Conservation (phyloP, 2,329 filamentous ascomycete species). For the Nannizziopsis barbatae region DNA sequence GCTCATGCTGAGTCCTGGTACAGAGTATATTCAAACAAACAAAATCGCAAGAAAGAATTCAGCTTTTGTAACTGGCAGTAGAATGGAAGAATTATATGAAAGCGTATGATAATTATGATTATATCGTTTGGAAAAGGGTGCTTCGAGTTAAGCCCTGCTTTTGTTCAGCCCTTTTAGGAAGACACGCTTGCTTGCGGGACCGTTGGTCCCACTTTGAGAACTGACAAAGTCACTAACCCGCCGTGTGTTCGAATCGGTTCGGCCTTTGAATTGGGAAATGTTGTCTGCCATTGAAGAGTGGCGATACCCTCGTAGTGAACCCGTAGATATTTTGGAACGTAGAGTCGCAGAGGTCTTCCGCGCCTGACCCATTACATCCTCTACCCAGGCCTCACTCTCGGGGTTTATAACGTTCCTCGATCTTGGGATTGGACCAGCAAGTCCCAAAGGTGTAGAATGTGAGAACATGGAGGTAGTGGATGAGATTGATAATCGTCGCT, state of each 20-base stretch:
- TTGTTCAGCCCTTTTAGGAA: constrained; percentile 27
- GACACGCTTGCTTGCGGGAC: constrained; percentile 27
- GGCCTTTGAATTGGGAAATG: background rate
- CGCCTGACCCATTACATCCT: constrained; percentile 37
- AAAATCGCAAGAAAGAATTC: too few species aligned
- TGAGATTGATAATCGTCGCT: constrained; percentile 30
- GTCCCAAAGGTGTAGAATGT: constrained; percentile 31
- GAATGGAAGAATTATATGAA: background rate
- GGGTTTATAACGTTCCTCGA: constrained; percentile 33
- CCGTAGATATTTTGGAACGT: constrained; percentile 12
- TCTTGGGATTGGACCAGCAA: constrained; percentile 35
- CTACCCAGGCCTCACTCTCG: constrained; percentile 39
- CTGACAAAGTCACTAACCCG: constrained; percentile 30
- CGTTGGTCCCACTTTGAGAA: constrained; percentile 15
- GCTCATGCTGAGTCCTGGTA: too few species aligned
- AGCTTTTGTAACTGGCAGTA: background rate
- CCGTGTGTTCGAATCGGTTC: constrained; percentile 5
- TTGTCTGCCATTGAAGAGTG: constrained; percentile 5
- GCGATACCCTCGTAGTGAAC: constrained; percentile 5
- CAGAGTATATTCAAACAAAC: too few species aligned
- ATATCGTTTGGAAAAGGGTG: background rate
- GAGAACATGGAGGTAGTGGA: constrained; percentile 29
- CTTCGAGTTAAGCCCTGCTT: constrained; percentile 3
- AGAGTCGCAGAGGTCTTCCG: constrained; percentile 29
- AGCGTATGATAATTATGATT: background rate